Evolutionary conservation across 2,329 filamentous ascomycete genomes (phyloP).

Genomic region (Colletotrichum siamense): DNA sequence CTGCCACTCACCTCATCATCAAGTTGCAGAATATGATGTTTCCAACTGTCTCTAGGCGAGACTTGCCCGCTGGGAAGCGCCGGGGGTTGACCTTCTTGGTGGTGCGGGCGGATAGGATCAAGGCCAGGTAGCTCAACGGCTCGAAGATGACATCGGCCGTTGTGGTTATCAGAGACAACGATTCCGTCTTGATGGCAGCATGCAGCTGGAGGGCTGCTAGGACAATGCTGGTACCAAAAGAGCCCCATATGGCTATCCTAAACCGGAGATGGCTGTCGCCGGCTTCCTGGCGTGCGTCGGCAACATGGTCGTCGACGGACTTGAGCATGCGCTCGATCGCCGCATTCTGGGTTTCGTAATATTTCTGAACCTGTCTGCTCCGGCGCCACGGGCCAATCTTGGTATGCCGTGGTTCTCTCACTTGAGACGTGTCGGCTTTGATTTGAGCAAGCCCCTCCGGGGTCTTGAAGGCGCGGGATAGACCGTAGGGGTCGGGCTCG

Average conservation of each 20-base stretch:
- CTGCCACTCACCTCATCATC: conserved; percentile 72
- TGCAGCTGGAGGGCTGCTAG: conserved; percentile 86
- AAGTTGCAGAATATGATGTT: conserved; percentile 97
- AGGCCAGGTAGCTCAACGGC: conserved; percentile 83
- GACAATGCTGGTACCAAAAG: conserved; percentile 80
- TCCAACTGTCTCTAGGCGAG: conserved; percentile 90
- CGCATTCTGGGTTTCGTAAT: conserved; percentile 91
- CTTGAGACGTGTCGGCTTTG: conserved; percentile 80
- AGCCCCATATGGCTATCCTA: conserved; percentile 69
- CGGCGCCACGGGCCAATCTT: conserved; percentile 32
- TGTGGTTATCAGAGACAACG: conserved; percentile 95
- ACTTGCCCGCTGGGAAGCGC: conserved; percentile 91
- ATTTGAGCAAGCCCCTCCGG: conserved; percentile 78
- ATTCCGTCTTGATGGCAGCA: conserved; percentile 83
- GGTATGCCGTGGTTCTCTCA: conserved; percentile 54
- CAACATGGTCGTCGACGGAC: conserved; percentile 87
- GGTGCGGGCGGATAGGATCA: conserved; percentile 86
- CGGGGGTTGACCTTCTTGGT: conserved; percentile 84
- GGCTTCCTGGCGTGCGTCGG: conserved; percentile 80
- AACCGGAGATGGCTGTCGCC: conserved; percentile 81
- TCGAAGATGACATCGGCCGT: conserved; percentile 98
- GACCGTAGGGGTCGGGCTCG: conserved; percentile 81
- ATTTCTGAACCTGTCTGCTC: conserved; percentile 72
- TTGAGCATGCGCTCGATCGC: conserved; percentile 92
- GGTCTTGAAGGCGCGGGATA: conserved; percentile 80